These are phyloP conservation scores for Symbiodinium pilosum DNA, from an alignment of 73 alveolate genomes.

Conservation along the genomic window DNA sequence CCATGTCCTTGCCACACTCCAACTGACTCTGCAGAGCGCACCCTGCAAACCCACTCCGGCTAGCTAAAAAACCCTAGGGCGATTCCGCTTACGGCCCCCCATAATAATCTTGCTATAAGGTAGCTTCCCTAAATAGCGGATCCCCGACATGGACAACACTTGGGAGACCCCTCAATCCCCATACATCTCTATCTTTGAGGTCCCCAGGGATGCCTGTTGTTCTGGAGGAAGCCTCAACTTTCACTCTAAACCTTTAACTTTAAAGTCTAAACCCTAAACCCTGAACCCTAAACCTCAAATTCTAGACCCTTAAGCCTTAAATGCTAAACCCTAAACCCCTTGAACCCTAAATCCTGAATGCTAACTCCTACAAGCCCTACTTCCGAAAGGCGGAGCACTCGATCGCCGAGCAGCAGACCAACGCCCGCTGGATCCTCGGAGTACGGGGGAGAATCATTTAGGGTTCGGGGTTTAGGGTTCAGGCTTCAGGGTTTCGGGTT, in stretches of 20 bases:
- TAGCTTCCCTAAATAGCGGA: no score
- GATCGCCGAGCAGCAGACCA: not conserved
- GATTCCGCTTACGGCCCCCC: no score
- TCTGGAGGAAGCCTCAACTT: not conserved
- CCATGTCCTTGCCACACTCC: no score
- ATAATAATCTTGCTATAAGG: no score
- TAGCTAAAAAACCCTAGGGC: no score
- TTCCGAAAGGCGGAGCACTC: slow-evolving; percentile 2
- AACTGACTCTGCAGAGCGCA: no score
- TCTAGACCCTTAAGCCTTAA: not conserved
- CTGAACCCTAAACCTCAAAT: not conserved
- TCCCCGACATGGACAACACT: not conserved
- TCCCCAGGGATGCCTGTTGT: not conserved
- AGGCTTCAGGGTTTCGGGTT: not conserved
- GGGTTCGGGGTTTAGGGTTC: not conserved
- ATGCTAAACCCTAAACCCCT: not conserved
- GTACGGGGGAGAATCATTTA: not conserved
- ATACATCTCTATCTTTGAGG: not conserved
- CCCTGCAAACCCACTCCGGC: no score
- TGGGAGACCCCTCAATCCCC: not conserved
- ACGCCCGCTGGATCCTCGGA: not conserved
- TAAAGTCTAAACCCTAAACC: not conserved
- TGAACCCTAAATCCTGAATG: not conserved
- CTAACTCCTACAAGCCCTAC: no score
- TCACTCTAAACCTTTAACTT: not conserved